A percentile compares a stretch with the other conserved stretches of the same genome.
phyloP scores from a whole-genome alignment of 1,139 yeast genomes.

The Pneumocystis canis region DNA sequence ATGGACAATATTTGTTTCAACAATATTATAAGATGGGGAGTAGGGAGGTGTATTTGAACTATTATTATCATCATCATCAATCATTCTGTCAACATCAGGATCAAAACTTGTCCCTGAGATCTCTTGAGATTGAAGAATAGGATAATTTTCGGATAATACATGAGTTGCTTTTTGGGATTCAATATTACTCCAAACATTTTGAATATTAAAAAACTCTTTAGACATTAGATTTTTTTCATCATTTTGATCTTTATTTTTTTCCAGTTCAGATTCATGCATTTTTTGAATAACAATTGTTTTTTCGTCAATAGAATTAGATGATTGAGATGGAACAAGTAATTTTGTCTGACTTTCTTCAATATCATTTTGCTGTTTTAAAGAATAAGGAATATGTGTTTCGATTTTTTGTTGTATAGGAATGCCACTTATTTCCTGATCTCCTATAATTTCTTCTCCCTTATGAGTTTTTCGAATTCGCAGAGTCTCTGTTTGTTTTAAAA shows the following conservation, averaged over 20 bases:
- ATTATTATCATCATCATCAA: conserved; percentile 10
- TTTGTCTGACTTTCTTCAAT: background rate
- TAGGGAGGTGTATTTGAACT: conserved; percentile 5
- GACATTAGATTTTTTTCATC: background rate
- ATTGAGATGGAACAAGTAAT: background rate
- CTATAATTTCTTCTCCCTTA: conserved; percentile 74
- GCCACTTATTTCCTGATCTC: conserved; percentile 18
- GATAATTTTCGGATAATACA: background rate
- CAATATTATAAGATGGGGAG: conserved; percentile 17
- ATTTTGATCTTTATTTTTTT: background rate
- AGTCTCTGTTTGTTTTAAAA: conserved; percentile 36
- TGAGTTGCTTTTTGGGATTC: background rate
- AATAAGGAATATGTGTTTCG: background rate
- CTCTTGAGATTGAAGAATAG: background rate
- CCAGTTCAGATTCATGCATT: background rate
- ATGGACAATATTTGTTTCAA: conserved; percentile 16
- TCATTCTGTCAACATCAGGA: conserved; percentile 14
- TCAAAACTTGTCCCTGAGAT: background rate
- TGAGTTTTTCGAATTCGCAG: conserved; percentile 66
- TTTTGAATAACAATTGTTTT: background rate
- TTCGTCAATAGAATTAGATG: background rate
- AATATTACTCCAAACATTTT: background rate
- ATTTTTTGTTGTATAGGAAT: background rate
- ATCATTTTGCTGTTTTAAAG: background rate
- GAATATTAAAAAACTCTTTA: background rate